A percentile compares a stretch with the other conserved stretches of the same genome.
Conservation (phyloP, 495 filamentous ascomycete species). For the Staphylotrichum tortipilum region DNA sequence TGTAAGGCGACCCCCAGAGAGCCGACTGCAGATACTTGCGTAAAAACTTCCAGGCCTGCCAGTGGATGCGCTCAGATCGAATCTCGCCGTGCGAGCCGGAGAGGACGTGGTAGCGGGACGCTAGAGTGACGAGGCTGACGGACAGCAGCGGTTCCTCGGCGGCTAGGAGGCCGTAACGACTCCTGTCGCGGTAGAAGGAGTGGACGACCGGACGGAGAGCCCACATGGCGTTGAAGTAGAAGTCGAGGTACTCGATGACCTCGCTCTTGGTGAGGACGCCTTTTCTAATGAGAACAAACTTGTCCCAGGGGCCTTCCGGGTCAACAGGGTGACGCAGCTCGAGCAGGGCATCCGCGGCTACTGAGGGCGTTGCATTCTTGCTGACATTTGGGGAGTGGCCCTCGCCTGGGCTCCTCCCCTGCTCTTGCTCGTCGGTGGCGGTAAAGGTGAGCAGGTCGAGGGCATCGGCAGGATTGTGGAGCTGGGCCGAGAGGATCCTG, state of each 20-base stretch:
- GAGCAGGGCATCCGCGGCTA: not conserved
- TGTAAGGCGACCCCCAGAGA: not conserved
- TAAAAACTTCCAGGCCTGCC: not conserved
- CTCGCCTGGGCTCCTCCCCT: not conserved
- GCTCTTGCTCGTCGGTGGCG: not conserved
- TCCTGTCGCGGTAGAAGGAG: not conserved
- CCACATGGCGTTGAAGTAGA: not conserved
- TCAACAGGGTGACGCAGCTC: not conserved
- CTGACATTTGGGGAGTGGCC: not conserved
- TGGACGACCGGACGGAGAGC: not conserved
- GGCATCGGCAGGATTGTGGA: not conserved
- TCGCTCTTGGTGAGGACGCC: not conserved
- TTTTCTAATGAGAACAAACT: not conserved
- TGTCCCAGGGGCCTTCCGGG: not conserved
- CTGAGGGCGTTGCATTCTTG: not conserved
- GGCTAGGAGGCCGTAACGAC: not conserved
- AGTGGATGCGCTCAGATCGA: not conserved
- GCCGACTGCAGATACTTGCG: not conserved
- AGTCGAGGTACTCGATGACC: not conserved
- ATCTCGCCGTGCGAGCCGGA: not conserved
- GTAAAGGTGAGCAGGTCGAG: not conserved
- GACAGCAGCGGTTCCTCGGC: not conserved
- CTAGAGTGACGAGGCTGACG: not conserved
- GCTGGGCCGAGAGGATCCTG: not conserved
- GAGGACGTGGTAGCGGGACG: not conserved